Conservation (phyloP, 2,329 filamentous ascomycete genomes). For the Neopestalotiopsis clavispora region DNA sequence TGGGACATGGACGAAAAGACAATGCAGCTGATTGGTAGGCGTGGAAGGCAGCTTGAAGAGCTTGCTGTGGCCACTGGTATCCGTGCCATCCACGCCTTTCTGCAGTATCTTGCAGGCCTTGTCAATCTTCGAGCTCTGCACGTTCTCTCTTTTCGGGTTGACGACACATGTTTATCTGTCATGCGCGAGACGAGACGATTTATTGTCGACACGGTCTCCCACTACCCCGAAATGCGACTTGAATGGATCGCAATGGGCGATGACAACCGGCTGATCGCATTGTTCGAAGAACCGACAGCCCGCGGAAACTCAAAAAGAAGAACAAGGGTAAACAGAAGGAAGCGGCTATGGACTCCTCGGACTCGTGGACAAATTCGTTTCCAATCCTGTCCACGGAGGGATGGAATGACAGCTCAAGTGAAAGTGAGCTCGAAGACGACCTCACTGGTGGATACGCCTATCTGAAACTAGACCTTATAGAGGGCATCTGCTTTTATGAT, state of each 20-base stretch:
- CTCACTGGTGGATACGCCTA: conserved; percentile 25
- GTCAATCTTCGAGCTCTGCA: conserved; percentile 59
- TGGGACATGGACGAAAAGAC: conserved; percentile 66
- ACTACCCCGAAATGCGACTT: conserved; percentile 59
- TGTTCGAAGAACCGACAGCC: conserved; percentile 42
- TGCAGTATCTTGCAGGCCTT: conserved; percentile 56
- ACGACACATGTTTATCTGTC: conserved; percentile 61
- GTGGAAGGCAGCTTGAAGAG: conserved; percentile 57
- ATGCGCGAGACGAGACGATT: conserved; percentile 63
- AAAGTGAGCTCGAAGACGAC: conserved; percentile 41
- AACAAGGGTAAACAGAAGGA: conserved; percentile 42
- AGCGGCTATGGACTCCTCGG: conserved; percentile 30
- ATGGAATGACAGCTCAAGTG: conserved; percentile 34
- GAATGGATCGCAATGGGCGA: conserved; percentile 64
- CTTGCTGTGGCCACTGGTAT: conserved; percentile 61
- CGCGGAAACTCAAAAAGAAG: conserved; percentile 32
- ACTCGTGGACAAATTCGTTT: conserved; percentile 22
- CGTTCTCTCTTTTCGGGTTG: conserved; percentile 57
- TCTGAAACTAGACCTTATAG: conserved; percentile 43
- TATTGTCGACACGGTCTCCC: conserved; percentile 61
- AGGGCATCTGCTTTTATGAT: conserved; percentile 48
- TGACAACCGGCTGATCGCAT: conserved; percentile 54
- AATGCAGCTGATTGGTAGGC: conserved; percentile 56
- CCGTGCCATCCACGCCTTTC: conserved; percentile 58
- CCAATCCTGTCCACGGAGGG: conserved; percentile 32